These are phyloP conservation scores for Zoysia pacifica DNA, from an alignment of 176 grass and related monocot species.

Conservation along the genomic window DNA sequence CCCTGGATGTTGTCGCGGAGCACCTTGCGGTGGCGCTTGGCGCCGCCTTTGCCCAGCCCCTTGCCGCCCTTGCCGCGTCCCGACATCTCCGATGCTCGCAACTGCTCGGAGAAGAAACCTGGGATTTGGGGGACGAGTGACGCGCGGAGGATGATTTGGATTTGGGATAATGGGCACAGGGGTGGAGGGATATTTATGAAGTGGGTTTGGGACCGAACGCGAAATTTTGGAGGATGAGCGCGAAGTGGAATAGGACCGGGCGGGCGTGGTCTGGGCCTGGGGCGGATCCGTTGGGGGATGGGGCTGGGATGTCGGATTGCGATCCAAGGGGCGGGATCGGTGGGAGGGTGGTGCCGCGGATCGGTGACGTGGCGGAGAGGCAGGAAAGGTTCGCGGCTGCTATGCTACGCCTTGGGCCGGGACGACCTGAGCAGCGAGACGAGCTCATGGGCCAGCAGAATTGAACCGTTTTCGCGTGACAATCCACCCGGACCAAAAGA, in stretches of 20 bases:
- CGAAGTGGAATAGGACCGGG: background rate
- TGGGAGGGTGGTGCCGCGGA: too few species aligned
- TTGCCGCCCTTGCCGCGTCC: conserved; percentile 91
- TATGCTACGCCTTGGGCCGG: too few species aligned
- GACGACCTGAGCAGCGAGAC: too few species aligned
- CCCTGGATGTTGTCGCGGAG: conserved; percentile 95
- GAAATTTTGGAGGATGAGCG: conserved; percentile 15
- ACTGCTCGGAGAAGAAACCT: background rate
- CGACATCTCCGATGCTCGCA: conserved; percentile 49
- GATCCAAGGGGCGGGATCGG: too few species aligned
- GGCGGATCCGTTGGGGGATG: too few species aligned
- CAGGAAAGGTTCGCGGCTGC: too few species aligned
- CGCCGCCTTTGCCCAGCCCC: conserved; percentile 85
- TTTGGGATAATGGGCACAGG: background rate
- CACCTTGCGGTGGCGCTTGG: conserved; percentile 92
- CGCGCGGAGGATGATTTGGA: background rate
- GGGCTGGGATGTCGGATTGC: too few species aligned
- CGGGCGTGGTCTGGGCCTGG: too few species aligned
- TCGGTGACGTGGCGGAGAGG: too few species aligned
- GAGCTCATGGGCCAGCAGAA: too few species aligned
- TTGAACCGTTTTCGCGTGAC: too few species aligned
- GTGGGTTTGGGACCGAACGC: conserved; percentile 38
- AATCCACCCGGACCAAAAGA: too few species aligned
- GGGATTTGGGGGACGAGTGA: background rate
- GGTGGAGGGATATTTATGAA: conserved; percentile 1